Base-by-base conservation (phyloP, 2,329 filamentous ascomycete species). In the Colletotrichum agaves region DNA sequence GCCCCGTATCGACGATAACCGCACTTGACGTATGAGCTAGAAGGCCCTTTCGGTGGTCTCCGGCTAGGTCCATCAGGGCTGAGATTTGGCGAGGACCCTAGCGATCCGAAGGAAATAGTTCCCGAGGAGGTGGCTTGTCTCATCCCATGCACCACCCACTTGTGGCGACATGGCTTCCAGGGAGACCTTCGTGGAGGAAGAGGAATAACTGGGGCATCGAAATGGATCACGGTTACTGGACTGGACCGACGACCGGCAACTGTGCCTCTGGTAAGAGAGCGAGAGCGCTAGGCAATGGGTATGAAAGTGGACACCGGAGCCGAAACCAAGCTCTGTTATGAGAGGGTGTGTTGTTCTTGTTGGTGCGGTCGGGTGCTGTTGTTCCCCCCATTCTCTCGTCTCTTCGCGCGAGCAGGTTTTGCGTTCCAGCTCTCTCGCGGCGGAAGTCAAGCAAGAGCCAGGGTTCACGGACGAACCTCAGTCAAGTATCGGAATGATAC, bases 91-190 rank as follows among this genome's bases (percentile, higher is more conserved):
- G 55, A 68, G 61, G 61, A 68, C 65, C 61, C 65, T 56, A 65
- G 65, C 65, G 55, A 65, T 50, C 47, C 55, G 61, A 65, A 68
- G 56, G 60, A 61, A 67, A 69, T 69, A 69, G 61, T 44, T 65
- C 61, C 65, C 72, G 75, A 75, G 76, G 75, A 76, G 75, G 75
- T 78, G 77, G 73, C 74, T 79, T 79, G 79, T 79, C 77, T 79
- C 75, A 78, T 72, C 62, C 70, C 72, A 71, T 74, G 71, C 70
- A 72, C 72, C 70, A 72, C 72, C 52, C 55, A 58, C 61, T 60
- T 67, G 62, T 67, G 67, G 69, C 69, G 49, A 63, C 69, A 69
- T 71, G 67, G 71, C 71, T 70, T 72, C 47, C 33, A 27, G 50
- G 31, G 5, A 55, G 27, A 41, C 63, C 53, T 21, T 66, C 64